Conservation (phyloP, 495 filamentous ascomycete species). For the Cercophora scortea region DNA sequence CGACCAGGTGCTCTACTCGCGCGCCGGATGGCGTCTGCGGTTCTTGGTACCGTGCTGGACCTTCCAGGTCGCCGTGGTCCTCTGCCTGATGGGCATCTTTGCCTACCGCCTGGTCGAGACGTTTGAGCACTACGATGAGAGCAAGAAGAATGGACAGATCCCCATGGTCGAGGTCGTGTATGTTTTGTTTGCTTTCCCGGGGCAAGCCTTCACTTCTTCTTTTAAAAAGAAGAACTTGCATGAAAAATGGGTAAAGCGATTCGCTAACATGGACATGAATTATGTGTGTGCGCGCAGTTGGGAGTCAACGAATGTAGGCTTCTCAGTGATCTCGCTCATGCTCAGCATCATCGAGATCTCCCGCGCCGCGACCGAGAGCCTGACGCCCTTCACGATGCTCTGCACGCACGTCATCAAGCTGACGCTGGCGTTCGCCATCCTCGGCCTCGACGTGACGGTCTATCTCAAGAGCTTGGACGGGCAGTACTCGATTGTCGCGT, state of each 20-base stretch:
- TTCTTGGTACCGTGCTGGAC: conserved; percentile 34
- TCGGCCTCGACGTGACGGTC: conserved; percentile 38
- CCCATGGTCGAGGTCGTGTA: conserved; percentile 42
- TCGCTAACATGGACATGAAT: neutral
- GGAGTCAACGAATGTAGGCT: conserved; percentile 37
- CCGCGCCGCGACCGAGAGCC: conserved; percentile 30
- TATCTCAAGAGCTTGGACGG: conserved; percentile 27
- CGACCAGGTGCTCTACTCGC: conserved; percentile 35
- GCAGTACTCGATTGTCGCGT: conserved; percentile 34
- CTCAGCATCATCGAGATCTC: conserved; percentile 34
- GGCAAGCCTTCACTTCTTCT: too few species aligned
- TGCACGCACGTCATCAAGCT: conserved; percentile 37
- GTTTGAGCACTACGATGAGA: conserved; percentile 28
- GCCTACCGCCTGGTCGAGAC: conserved; percentile 39
- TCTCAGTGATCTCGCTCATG: conserved; percentile 32
- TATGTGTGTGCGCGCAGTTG: conserved; percentile 22
- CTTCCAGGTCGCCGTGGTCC: conserved; percentile 27
- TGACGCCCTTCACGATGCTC: conserved; percentile 38
- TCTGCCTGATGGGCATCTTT: conserved; percentile 39
- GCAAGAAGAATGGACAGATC: conserved; percentile 22
- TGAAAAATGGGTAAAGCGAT: too few species aligned
- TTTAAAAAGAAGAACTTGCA: too few species aligned
- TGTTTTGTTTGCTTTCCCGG: too few species aligned
- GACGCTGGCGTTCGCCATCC: conserved; percentile 28
- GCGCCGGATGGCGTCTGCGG: conserved; percentile 33